Conservation (phyloP, 2,329 filamentous ascomycete species). For the Talaromyces atroroseus region DNA sequence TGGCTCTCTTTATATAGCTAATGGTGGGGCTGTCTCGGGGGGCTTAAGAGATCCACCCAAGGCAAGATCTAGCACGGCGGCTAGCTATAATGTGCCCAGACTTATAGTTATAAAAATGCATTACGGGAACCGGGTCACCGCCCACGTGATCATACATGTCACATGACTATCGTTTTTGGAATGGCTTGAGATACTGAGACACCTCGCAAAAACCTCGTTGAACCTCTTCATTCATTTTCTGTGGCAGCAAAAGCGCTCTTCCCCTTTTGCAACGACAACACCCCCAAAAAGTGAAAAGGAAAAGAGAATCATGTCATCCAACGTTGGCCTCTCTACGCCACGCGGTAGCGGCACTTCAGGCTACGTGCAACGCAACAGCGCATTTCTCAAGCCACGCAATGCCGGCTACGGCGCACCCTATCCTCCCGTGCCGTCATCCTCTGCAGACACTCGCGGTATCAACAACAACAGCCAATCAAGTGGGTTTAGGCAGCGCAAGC, state of each 20-base stretch:
- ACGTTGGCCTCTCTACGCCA: slow-evolving; percentile 91
- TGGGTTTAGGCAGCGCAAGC: slow-evolving; percentile 68
- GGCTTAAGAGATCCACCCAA: no score
- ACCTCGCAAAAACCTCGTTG: neutral
- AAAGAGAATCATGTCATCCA: slow-evolving; percentile 71
- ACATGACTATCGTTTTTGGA: no score
- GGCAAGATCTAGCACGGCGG: no score
- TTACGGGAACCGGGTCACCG: no score
- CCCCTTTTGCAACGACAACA: neutral
- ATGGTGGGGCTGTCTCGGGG: no score
- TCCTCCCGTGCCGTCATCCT: slow-evolving; percentile 36
- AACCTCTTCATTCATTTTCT: no score
- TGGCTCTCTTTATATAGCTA: no score
- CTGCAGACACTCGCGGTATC: neutral
- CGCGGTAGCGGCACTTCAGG: slow-evolving; percentile 93
- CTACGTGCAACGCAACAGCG: slow-evolving; percentile 94
- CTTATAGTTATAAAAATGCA: no score
- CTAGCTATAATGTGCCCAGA: no score
- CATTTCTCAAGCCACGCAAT: slow-evolving; percentile 80
- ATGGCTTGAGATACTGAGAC: no score
- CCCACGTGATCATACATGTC: no score
- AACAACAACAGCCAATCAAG: neutral
- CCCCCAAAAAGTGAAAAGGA: neutral
- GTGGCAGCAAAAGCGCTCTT: no score
- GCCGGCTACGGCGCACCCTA: slow-evolving; percentile 63